Conservation (phyloP, 2,329 filamentous ascomycete species). For the Aspergillus ochraceoroseus region DNA sequence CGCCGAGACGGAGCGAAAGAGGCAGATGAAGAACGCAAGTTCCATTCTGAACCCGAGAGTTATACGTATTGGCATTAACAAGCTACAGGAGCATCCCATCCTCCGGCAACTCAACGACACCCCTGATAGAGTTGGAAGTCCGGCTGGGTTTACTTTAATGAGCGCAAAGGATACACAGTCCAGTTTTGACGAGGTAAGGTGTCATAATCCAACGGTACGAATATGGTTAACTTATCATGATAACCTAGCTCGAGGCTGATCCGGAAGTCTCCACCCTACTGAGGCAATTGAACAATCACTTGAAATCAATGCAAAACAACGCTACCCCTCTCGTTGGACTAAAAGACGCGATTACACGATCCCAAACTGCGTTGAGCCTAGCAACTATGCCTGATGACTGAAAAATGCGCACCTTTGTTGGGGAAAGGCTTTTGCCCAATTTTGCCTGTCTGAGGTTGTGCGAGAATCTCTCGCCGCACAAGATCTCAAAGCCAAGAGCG, state of each 20-base stretch:
- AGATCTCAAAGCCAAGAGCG: no score
- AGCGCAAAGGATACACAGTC: conserved; percentile 24
- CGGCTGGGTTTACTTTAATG: conserved; percentile 29
- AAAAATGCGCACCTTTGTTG: conserved; percentile 17
- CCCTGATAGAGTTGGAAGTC: conserved; percentile 13
- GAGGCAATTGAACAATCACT: conserved; percentile 41
- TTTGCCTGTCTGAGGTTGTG: no score
- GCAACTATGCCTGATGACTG: conserved; percentile 32
- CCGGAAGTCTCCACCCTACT: conserved; percentile 35
- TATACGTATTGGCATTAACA: conserved; percentile 17
- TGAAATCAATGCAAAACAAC: conserved; percentile 45
- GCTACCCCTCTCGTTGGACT: conserved; percentile 36
- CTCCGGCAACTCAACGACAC: conserved; percentile 35
- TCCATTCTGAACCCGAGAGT: not conserved
- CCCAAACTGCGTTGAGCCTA: conserved; percentile 35
- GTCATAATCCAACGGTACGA: not conserved
- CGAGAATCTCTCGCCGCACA: no score
- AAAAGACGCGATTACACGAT: conserved; percentile 36
- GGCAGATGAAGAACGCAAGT: conserved; percentile 41
- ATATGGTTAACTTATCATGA: conserved; percentile 1
- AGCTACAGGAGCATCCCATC: conserved; percentile 41
- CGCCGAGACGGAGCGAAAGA: conserved; percentile 37
- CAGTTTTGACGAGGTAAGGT: conserved; percentile 34
- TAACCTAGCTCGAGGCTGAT: conserved; percentile 35
- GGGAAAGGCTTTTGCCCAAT: no score